Evolutionary conservation across 352 stramenopile species (phyloP).

Genomic region (Globisporangium perplexum): DNA sequence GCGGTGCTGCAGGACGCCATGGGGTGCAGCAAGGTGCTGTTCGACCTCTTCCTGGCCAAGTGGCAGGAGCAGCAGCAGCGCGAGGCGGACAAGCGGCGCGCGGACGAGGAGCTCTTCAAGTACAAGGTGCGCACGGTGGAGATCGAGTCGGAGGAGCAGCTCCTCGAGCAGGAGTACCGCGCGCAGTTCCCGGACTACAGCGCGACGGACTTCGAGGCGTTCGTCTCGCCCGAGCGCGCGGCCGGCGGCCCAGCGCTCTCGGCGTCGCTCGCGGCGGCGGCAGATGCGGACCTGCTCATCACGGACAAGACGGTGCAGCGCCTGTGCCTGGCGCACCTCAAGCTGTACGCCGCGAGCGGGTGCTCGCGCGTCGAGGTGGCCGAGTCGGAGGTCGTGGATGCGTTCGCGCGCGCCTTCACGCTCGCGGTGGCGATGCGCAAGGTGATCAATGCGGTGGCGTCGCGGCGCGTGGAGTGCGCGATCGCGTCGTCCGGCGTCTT

Average conservation of each 20-base stretch:
- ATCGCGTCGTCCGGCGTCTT: constrained; percentile 50
- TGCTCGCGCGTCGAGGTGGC: constrained; percentile 40
- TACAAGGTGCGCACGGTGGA: constrained; percentile 82
- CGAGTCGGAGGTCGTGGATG: constrained; percentile 41
- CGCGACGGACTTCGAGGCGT: constrained; percentile 56
- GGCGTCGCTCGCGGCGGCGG: constrained; percentile 10
- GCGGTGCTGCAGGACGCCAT: constrained; percentile 34
- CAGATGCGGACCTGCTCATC: constrained; percentile 50
- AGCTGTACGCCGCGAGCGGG: constrained; percentile 53
- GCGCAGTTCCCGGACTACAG: constrained; percentile 94
- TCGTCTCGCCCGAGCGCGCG: constrained; percentile 38
- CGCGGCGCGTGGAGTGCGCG: constrained; percentile 35
- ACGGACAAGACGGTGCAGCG: constrained; percentile 69
- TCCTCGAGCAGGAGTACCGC: constrained; percentile 85
- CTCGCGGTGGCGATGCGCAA: constrained; percentile 62
- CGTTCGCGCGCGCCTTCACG: constrained; percentile 68
- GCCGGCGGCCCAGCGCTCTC: constrained; percentile 6
- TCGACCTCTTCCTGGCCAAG: constrained; percentile 79
- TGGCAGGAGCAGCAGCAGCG: constrained; percentile 81
- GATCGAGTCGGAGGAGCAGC: constrained; percentile 75
- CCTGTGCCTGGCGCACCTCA: constrained; percentile 63
- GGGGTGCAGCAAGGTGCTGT: constrained; percentile 62
- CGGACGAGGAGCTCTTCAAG: constrained; percentile 78
- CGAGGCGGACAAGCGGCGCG: constrained; percentile 63
- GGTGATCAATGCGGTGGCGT: constrained; percentile 52